These are phyloP conservation scores for Martiniozyma abietophila DNA, from an alignment of 805 yeast species.

Conservation along the genomic window DNA sequence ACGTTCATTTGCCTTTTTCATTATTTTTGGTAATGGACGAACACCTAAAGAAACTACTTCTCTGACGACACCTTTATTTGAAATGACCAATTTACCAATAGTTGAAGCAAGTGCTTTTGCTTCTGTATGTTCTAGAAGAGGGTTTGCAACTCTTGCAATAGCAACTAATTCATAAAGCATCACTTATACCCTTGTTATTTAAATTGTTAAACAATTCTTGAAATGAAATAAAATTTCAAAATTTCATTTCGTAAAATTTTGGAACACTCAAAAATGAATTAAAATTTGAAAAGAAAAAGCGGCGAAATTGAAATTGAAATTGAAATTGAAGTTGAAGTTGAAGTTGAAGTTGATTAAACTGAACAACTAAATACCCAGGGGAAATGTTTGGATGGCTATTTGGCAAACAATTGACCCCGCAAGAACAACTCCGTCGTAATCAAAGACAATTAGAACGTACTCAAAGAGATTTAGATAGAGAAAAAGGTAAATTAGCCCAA, in stretches of 20 bases:
- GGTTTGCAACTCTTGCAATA: slow-evolving; percentile 70
- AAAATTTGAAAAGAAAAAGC: too few species aligned
- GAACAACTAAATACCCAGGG: too few species aligned
- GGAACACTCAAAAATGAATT: too few species aligned
- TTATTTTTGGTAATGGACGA: slow-evolving; percentile 67
- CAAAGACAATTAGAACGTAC: slow-evolving; percentile 93
- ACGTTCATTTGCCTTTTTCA: slow-evolving; percentile 77
- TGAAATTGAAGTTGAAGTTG: too few species aligned
- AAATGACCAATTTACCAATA: slow-evolving; percentile 71
- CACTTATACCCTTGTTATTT: too few species aligned
- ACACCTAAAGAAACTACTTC: slow-evolving; percentile 73
- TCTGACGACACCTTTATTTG: slow-evolving; percentile 91
- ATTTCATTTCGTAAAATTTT: too few species aligned
- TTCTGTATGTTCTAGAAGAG: slow-evolving; percentile 42
- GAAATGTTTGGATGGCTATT: slow-evolving; percentile 85
- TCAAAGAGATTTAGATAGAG: slow-evolving; percentile 87
- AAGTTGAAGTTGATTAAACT: too few species aligned
- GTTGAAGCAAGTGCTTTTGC: slow-evolving; percentile 53
- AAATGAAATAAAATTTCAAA: too few species aligned
- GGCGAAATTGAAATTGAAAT: too few species aligned
- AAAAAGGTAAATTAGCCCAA: slow-evolving; percentile 71
- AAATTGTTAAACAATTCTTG: too few species aligned
- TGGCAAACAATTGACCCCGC: slow-evolving; percentile 90
- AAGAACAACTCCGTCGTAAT: slow-evolving; percentile 87
- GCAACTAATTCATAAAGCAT: slow-evolving; percentile 92